Evolutionary conservation across 2,329 filamentous ascomycete species (phyloP).

Genomic region (Alternaria sp.): DNA sequence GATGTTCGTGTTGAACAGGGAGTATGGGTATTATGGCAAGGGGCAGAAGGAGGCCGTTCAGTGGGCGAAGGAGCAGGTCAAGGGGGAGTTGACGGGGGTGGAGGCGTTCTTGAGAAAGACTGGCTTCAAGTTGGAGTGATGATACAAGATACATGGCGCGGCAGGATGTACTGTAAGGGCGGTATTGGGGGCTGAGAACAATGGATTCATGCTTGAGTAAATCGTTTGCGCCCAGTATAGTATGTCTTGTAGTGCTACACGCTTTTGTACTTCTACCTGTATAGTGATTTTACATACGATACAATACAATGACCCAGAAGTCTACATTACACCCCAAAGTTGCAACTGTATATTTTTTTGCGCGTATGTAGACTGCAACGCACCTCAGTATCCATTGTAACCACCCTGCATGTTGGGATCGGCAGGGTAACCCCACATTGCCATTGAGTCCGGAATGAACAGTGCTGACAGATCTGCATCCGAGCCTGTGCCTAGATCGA

Average conservation of each 20-base stretch:
- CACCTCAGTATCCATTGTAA: conserved; percentile 16
- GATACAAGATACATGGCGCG: background rate
- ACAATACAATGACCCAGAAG: background rate
- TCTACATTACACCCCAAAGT: background rate
- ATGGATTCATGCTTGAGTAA: background rate
- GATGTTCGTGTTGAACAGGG: conserved; percentile 33
- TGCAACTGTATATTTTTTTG: background rate
- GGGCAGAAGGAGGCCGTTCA: conserved; percentile 28
- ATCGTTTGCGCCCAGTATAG: background rate
- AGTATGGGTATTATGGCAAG: conserved; percentile 41
- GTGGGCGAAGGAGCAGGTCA: conserved; percentile 34
- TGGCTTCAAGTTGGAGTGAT: conserved; percentile 28
- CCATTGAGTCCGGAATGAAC: conserved; percentile 45
- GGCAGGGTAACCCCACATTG: conserved; percentile 34
- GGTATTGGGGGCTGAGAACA: background rate
- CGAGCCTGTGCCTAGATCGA: conserved; percentile 44
- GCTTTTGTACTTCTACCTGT: background rate
- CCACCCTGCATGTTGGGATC: conserved; percentile 20
- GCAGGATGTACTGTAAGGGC: background rate
- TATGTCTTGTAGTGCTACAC: background rate
- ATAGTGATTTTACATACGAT: background rate
- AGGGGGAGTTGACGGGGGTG: conserved; percentile 31
- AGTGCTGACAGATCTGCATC: conserved; percentile 45
- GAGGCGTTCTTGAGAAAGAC: conserved; percentile 36
- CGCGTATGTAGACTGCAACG: background rate